phyloP scores from a whole-genome alignment of 2,329 filamentous ascomycete species.

The Aureobasidium sp. region DNA sequence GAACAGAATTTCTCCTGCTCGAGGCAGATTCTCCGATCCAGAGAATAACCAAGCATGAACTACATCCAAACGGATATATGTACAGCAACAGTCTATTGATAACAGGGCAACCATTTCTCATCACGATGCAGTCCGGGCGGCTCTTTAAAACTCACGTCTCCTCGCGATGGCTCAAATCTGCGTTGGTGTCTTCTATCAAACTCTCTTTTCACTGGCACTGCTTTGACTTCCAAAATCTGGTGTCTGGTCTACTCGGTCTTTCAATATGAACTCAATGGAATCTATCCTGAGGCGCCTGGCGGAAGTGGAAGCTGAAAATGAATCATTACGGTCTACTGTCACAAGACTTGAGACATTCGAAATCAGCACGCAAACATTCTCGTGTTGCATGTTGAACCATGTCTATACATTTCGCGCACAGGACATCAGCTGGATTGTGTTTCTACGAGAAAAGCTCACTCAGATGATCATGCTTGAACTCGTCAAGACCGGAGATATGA shows the following conservation, averaged over 20 bases:
- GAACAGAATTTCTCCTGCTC: neutral
- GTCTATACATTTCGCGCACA: conserved; percentile 3
- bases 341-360: conserved; percentile 12
- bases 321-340: neutral
- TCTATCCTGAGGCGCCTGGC: neutral
- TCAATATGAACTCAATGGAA: neutral
- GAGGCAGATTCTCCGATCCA: neutral
- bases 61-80: neutral
- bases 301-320: conserved; percentile 4
- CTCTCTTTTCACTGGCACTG: neutral
- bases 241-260: no score
- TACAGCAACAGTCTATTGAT: conserved; percentile 1
- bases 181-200: neutral
- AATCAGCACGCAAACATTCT: conserved; percentile 3
- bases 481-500: neutral
- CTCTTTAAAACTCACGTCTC: neutral
- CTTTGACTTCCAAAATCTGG: neutral
- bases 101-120: conserved; percentile 4
- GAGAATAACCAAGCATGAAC: neutral
- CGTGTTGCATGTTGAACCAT: conserved; percentile 18
- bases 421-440: conserved; percentile 11
- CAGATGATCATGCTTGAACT: conserved; percentile 12
- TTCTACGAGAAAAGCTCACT: neutral
- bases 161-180: neutral
- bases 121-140: neutral